A percentile compares a stretch with the other conserved stretches of the same genome.
phyloP scores from a whole-genome alignment of 306 rosid genomes.

The Hippophae tibetana region DNA sequence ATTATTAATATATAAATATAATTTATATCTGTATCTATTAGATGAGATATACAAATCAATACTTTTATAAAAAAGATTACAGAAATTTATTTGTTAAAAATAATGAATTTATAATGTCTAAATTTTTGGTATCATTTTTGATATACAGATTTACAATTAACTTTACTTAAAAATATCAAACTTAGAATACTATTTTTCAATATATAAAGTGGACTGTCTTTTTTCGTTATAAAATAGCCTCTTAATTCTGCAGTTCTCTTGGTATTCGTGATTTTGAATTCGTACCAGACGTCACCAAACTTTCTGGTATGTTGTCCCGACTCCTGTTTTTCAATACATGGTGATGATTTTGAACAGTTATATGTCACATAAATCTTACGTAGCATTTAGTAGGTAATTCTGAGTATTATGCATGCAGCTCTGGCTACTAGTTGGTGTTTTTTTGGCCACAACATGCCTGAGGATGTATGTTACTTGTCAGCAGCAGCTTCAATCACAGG shows the following conservation, averaged over 20 bases:
- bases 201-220: neutral
- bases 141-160: too few species aligned
- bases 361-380: neutral
- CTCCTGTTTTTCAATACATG: neutral
- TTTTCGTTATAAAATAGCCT: neutral
- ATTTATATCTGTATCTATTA: too few species aligned
- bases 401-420: slow-evolving; percentile 14
- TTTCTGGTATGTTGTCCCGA: slow-evolving; percentile 17
- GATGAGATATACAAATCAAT: too few species aligned
- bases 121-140: too few species aligned
- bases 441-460: slow-evolving; percentile 23
- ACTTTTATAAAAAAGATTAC: too few species aligned
- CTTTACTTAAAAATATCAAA: too few species aligned
- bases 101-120: too few species aligned
- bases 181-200: too few species aligned
- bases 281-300: slow-evolving; percentile 25
- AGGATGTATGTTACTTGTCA: slow-evolving; percentile 28
- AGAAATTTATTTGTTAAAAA: too few species aligned
- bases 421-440: slow-evolving; percentile 29
- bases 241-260: slow-evolving; percentile 21
- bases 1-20: too few species aligned
- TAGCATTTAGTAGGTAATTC: slow-evolving; percentile 1
- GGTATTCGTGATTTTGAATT: slow-evolving; percentile 28
- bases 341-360: neutral
- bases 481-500: slow-evolving; percentile 23